Evolutionary conservation across 352 stramenopile genomes (phyloP).

Genomic region (Blastocystis sp.): DNA sequence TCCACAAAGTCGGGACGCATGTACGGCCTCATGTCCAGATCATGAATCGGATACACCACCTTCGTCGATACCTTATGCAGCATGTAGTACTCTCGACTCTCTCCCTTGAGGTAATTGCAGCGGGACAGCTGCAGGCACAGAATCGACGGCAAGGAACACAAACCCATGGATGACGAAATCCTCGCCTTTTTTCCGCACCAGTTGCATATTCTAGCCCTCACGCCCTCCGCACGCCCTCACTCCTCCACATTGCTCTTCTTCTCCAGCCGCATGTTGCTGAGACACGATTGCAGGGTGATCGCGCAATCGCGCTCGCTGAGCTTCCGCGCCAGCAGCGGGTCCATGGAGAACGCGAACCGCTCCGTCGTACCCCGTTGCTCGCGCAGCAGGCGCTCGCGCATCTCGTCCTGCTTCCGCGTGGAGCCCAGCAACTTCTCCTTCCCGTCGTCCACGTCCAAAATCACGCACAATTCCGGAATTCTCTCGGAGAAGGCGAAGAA

Average conservation of each 20-base stretch:
- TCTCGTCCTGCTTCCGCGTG: background rate
- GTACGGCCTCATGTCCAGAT: constrained; percentile 31
- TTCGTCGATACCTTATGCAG: constrained; percentile 31
- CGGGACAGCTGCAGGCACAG: constrained; percentile 11
- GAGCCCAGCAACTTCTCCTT: background rate
- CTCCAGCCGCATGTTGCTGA: background rate
- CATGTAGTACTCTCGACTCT: background rate
- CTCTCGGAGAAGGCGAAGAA: background rate
- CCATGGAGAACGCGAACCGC: background rate
- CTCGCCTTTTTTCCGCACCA: background rate
- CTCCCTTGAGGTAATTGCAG: background rate
- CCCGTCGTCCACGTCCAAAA: constrained; percentile 34
- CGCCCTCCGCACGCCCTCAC: background rate
- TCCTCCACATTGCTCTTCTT: constrained; percentile 4
- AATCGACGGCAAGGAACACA: constrained; percentile 11
- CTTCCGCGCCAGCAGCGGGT: background rate
- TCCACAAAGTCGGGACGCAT: background rate
- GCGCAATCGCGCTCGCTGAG: background rate
- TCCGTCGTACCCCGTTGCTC: background rate
- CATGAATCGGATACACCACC: background rate
- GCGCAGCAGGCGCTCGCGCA: background rate
- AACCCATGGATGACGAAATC: background rate
- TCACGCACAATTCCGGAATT: background rate
- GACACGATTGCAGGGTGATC: background rate
- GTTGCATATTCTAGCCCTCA: background rate